A percentile compares a stretch with the other conserved stretches of the same genome.
These are phyloP conservation scores for Exophiala oligosperma DNA, from an alignment of 2,329 filamentous ascomycete species.

Conservation along the genomic window DNA sequence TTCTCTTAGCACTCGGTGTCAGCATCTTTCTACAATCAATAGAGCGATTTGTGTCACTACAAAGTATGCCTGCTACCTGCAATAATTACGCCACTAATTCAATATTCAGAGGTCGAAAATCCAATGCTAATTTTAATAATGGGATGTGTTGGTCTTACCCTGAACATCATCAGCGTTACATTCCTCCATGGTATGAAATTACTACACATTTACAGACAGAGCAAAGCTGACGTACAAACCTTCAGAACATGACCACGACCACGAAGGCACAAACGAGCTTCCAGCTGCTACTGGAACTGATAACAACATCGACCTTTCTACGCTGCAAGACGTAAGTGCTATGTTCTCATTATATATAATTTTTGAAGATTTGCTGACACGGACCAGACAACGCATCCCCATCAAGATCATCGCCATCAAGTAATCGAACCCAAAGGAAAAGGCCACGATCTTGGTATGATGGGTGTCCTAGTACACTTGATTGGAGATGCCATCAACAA, in stretches of 20 bases:
- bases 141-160: neutral
- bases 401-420: neutral
- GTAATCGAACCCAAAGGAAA: neutral
- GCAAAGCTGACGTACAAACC: neutral
- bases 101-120: neutral
- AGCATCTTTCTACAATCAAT: conserved; percentile 73
- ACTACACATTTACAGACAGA: neutral
- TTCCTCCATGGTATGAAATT: neutral
- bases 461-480: conserved; percentile 46
- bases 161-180: neutral
- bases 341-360: no score
- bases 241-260: neutral
- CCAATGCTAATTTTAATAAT: neutral
- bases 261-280: no score
- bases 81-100: neutral
- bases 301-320: no score
- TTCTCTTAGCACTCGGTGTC: conserved; percentile 69
- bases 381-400: neutral
- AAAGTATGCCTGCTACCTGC: conserved; percentile 30
- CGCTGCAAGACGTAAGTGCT: no score
- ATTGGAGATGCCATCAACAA: conserved; percentile 54
- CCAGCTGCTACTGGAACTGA: no score
- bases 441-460: conserved; percentile 55
- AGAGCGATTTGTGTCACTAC: conserved; percentile 64
- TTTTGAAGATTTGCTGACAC: neutral